These are phyloP conservation scores for Melampsora abietis-canadensis DNA, from an alignment of 1,284 basidiomycete genomes.

Conservation along the genomic window DNA sequence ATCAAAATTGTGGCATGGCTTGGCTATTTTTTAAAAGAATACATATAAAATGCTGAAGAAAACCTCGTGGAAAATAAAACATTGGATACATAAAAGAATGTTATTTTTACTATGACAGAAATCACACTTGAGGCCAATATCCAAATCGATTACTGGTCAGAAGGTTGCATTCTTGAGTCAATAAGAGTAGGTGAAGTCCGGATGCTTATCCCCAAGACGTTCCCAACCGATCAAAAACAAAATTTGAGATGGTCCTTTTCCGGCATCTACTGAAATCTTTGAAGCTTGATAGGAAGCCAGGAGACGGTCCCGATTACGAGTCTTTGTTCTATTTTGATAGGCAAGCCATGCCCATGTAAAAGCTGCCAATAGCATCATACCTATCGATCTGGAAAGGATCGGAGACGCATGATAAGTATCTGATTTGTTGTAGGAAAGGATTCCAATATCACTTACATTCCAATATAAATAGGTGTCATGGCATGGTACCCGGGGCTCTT, in stretches of 20 bases:
- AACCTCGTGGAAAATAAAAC: no score
- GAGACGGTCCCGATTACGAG: not conserved
- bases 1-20: no score
- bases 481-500: not conserved
- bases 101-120: no score
- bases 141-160: no score
- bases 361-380: not conserved
- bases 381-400: not conserved
- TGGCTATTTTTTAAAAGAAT: no score
- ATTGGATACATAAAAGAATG: no score
- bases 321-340: not conserved
- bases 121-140: no score
- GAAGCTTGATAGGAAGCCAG: not conserved
- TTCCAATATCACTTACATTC: not conserved
- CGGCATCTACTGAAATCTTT: not conserved
- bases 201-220: conserved; percentile 4
- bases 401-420: not conserved
- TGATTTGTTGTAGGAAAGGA: not conserved
- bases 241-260: not conserved
- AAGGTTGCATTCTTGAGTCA: not conserved
- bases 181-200: conserved; percentile 8
- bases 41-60: no score
- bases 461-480: conserved; percentile 3
- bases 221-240: conserved; percentile 7
- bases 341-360: conserved; percentile 3